Evolutionary conservation across 192 early-diverging fungal species (phyloP), one percentile per base, ranked within the genome.

Genomic region (Backusella mclennaniae): DNA sequence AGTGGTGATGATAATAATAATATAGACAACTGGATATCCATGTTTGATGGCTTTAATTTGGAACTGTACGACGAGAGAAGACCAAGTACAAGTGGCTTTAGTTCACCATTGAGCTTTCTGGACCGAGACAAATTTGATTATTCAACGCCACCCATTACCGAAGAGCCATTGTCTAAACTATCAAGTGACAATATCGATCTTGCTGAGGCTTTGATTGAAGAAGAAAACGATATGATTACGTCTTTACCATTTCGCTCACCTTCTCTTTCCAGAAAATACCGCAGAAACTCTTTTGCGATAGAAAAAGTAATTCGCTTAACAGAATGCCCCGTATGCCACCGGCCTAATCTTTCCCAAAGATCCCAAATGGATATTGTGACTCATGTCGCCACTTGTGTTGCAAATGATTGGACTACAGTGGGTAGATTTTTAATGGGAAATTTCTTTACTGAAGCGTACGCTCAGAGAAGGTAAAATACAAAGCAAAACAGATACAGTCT

Each of bases 401-500:
- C 91, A 39, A 87, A 86, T 44, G 90, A 94, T 78, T 87, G 89
- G 77, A 88, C 85, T 38, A 90, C 85, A 11, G 82, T 94, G 6
- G 92, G 94, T 79, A 84, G 87, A 39, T 85, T 95, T 52, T 82
- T 94, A 19, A 87, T 93, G 79, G 92, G 93, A 8, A 87, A 91
- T 73, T 95, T 94, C 82, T 78, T 94, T 15, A 93, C 93, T 2
- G 91, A 94, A 83, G 88, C 89, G 1, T 83, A 92, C 73, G 91
- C 93, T 5, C 89, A 91, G 56, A 78, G 91, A 73, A 93, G 90
- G 79, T 93, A 89, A 89, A 85, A 88, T 33, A 33, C 33, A 42
- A 85, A 89, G 5, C 29, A 35, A 67, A 67, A 17, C 23, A 35
- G 19, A 44, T 29, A 12, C 4, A 31, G 31, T 14, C 33, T 33